A percentile compares a stretch with the other conserved stretches of the same genome.
Conservation (phyloP, 2,329 filamentous ascomycete species). For the Triangularia verruculosa region DNA sequence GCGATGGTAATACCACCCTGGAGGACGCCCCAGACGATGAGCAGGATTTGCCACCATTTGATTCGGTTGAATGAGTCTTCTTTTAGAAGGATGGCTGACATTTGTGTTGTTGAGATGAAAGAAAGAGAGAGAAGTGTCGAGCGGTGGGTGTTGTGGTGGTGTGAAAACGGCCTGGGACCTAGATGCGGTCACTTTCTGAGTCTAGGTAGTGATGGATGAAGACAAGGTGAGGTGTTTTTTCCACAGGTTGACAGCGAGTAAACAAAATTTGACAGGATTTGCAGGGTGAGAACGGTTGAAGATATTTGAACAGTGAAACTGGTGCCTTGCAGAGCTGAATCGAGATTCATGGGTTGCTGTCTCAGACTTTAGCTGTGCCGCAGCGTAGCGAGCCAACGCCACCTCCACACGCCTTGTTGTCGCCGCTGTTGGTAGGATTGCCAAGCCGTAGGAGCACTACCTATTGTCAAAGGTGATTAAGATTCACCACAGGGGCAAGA, state of each 20-base stretch:
- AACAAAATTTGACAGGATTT: too few species aligned
- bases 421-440: not conserved
- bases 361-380: not conserved
- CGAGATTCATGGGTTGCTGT: not conserved
- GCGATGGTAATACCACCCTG: not conserved
- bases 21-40: not conserved
- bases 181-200: too few species aligned
- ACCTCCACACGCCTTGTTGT: not conserved
- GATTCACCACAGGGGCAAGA: too few species aligned
- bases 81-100: not conserved
- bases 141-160: too few species aligned
- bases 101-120: not conserved
- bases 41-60: not conserved
- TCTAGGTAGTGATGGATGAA: too few species aligned
- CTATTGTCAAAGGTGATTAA: too few species aligned
- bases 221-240: too few species aligned
- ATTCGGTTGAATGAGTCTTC: not conserved
- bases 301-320: not conserved
- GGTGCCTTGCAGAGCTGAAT: too few species aligned
- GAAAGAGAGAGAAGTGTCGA: too few species aligned
- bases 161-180: too few species aligned
- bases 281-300: not conserved
- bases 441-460: not conserved
- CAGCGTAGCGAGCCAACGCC: not conserved
- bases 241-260: too few species aligned